Conservation (phyloP, 2,329 filamentous ascomycete species). For the Colletotrichum incanum region DNA sequence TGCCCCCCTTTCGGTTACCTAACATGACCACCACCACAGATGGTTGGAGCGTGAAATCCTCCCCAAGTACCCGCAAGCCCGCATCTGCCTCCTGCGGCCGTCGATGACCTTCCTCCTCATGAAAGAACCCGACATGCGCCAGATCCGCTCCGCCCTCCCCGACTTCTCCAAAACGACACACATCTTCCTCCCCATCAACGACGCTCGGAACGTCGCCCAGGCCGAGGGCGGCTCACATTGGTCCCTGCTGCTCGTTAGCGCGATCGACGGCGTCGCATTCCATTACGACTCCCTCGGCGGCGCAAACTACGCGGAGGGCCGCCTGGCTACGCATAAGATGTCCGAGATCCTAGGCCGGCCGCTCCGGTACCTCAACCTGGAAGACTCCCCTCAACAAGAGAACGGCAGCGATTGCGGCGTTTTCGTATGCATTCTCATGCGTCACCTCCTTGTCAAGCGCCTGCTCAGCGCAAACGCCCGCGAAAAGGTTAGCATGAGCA, state of each 20-base stretch:
- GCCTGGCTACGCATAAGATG: conserved; percentile 78
- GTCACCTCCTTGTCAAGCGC: conserved; percentile 89
- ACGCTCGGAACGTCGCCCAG: conserved; percentile 80
- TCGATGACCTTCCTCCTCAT: conserved; percentile 94
- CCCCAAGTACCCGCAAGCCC: conserved; percentile 82
- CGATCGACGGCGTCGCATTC: conserved; percentile 92
- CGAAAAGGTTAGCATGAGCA: conserved; percentile 95
- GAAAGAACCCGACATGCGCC: conserved; percentile 74
- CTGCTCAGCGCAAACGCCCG: conserved; percentile 84
- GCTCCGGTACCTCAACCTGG: conserved; percentile 84
- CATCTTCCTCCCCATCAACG: conserved; percentile 96
- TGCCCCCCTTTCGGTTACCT: conserved; percentile 15
- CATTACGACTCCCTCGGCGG: conserved; percentile 93
- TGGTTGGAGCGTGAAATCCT: conserved; percentile 94
- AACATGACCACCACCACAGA: conserved; percentile 56
- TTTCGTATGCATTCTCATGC: conserved; percentile 96
- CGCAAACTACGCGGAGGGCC: conserved; percentile 83
- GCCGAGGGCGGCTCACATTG: conserved; percentile 96
- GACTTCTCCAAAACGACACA: conserved; percentile 87
- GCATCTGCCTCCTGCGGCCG: conserved; percentile 92
- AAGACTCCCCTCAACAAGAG: conserved; percentile 90
- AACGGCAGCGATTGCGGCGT: conserved; percentile 96
- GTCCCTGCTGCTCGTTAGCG: conserved; percentile 91
- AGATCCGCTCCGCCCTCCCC: conserved; percentile 79
- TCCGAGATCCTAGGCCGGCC: conserved; percentile 76